Base-by-base conservation (phyloP, 2,329 filamentous ascomycete species). In the Diaporthe citriasiana region DNA sequence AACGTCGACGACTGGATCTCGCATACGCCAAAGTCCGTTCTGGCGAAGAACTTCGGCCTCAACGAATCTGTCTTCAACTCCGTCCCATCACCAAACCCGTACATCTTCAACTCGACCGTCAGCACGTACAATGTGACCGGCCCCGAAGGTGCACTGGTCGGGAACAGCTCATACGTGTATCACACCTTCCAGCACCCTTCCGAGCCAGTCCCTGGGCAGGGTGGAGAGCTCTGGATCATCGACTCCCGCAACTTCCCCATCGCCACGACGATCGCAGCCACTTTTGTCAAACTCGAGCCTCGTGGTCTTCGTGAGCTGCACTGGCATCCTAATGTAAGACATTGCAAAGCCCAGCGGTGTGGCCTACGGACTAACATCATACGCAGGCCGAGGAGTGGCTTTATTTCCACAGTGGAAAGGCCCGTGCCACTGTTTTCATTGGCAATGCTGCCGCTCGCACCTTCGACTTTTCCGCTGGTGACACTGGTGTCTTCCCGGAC, bases 1-100 rank as follows among this genome's bases (percentile, higher is more conserved):
- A 92, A 91, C 82, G 86, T 94, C 30, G 91, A 92, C 76, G 92
- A 94, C 82, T 93, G 92, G 92, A 85, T 94, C 45, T 83, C 88
- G 0, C 91, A 93, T 78, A 93, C 91, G 0, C 92, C 92, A 0
- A 89, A 88, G 70, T 76, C 80, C 55, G 85, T 94, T 56, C 84
- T 93, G 0, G 91, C 91, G 38, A 93, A 92, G 83, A 93, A 93
- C 83, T 93, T 93, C 77, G 90, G 90, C 33, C 86, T 93, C 30
- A 85, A 89, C 66, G 85, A 87, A 27, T 87, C 87, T 0, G 86
- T 91, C 55, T 93, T 93, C 76, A 84, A 89, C 76, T 85, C 85
- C 13, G 83, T 93, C 25, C 91, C 91, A 0, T 78, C 84, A 0
- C 84, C 87, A 1, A 89, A 89, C 77, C 91, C 91, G 0, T 92